These are phyloP conservation scores for Ricinus communis DNA, from an alignment of 345 rosid species.

Conservation along the genomic window DNA sequence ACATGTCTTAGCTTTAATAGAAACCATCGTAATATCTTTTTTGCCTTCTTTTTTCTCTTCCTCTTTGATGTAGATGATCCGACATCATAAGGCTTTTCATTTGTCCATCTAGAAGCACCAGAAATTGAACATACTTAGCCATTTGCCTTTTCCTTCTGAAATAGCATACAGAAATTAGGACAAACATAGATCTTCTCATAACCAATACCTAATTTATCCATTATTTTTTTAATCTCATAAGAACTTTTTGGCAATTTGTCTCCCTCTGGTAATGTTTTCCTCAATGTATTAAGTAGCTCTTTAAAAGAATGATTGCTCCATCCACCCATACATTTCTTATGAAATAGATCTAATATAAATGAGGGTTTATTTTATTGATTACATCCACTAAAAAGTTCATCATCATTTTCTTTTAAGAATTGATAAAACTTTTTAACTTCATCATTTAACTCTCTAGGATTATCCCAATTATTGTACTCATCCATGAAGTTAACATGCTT, in stretches of 20 bases:
- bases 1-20: constrained; percentile 15
- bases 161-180: neutral
- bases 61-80: neutral
- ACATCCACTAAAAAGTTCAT: neutral
- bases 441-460: neutral
- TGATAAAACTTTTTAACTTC: neutral
- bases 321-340: neutral
- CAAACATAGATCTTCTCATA: constrained; percentile 8
- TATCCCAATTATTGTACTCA: too few species aligned
- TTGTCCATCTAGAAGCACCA: neutral
- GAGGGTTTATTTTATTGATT: neutral
- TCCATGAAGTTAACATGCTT: too few species aligned
- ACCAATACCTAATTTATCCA: neutral
- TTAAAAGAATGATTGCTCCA: constrained; percentile 6
- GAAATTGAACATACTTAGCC: neutral
- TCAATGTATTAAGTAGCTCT: neutral
- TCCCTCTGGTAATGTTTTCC: neutral
- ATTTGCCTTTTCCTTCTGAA: neutral
- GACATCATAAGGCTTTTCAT: neutral
- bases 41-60: too few species aligned
- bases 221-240: constrained; percentile 4
- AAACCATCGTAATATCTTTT: neutral
- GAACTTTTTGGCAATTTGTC: neutral
- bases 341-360: neutral
- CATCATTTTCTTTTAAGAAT: neutral